These are phyloP conservation scores for Solidago caesia DNA, from an alignment of 129 eudicot species.

Conservation along the genomic window DNA sequence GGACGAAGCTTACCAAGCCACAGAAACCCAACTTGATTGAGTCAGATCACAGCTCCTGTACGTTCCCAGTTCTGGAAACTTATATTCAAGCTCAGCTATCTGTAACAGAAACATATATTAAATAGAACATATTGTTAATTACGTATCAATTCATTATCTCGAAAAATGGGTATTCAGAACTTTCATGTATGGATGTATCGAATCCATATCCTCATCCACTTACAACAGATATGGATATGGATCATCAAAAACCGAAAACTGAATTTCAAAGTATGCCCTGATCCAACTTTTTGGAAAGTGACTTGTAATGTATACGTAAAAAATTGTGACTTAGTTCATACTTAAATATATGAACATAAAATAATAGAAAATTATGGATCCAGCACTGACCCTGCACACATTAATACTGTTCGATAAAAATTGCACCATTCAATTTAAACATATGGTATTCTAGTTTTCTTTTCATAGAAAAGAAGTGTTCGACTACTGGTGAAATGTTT, in stretches of 20 bases:
- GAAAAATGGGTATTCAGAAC: not conserved
- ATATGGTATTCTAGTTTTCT: no score
- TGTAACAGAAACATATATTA: slow-evolving; percentile 27
- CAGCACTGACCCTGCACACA: not conserved
- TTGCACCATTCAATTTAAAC: no score
- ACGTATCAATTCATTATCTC: not conserved
- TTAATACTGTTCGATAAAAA: no score
- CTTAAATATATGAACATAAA: no score
- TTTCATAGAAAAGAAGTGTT: no score
- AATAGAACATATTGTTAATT: not conserved
- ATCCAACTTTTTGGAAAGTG: not conserved
- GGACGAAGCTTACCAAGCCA: slow-evolving; percentile 70
- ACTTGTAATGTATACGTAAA: not conserved
- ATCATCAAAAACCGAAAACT: not conserved
- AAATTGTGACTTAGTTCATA: not conserved
- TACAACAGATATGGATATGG: not conserved
- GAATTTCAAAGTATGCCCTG: not conserved
- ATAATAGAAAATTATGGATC: not conserved
- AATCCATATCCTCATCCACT: not conserved
- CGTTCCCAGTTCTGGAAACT: slow-evolving; percentile 59
- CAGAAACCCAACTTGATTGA: slow-evolving; percentile 85
- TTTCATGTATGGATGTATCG: not conserved
- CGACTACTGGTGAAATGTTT: no score
- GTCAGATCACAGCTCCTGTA: slow-evolving; percentile 83
- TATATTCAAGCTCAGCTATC: slow-evolving; percentile 66